phyloP scores from a whole-genome alignment of 2,329 filamentous ascomycete species.

The Raffaelea ambrosiae region DNA sequence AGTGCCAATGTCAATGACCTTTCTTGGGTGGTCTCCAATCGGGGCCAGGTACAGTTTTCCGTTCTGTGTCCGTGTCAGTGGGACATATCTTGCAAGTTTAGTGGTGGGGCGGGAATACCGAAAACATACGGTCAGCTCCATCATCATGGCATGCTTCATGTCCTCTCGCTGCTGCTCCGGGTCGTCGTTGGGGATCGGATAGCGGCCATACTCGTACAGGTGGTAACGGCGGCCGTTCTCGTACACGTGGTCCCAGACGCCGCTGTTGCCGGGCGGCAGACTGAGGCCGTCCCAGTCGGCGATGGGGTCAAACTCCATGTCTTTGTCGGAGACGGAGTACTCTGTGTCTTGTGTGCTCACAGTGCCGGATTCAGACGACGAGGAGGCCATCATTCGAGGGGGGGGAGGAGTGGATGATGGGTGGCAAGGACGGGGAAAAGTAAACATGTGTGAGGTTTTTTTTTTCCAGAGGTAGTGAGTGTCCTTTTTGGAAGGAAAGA shows the following conservation, averaged over 20 bases:
- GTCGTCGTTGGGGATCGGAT: slow-evolving; percentile 17
- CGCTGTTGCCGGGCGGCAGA: slow-evolving; percentile 4
- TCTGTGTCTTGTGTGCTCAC: not conserved
- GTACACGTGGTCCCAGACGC: slow-evolving; percentile 13
- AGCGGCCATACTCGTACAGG: slow-evolving; percentile 15
- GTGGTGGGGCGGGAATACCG: slow-evolving; percentile 24
- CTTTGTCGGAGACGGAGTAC: too few species aligned
- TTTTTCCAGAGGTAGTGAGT: too few species aligned
- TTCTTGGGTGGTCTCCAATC: slow-evolving; percentile 14
- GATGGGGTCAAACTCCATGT: slow-evolving; percentile 8
- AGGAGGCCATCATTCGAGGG: too few species aligned
- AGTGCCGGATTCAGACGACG: too few species aligned
- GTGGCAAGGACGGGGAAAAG: too few species aligned
- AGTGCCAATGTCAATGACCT: slow-evolving; percentile 17
- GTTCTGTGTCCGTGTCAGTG: slow-evolving; percentile 32
- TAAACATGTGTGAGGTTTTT: too few species aligned
- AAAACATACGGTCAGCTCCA: slow-evolving; percentile 21
- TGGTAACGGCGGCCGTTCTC: slow-evolving; percentile 15
- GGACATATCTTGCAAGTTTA: slow-evolving; percentile 55
- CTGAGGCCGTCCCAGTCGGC: slow-evolving; percentile 9
- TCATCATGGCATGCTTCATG: slow-evolving; percentile 21
- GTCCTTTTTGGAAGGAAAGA: too few species aligned
- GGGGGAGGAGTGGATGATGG: too few species aligned
- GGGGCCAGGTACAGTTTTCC: slow-evolving; percentile 13
- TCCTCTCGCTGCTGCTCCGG: slow-evolving; percentile 23